Evolutionary conservation across 2,329 filamentous ascomycete species (phyloP).

Genomic region (Dactylellina parvicollis): DNA sequence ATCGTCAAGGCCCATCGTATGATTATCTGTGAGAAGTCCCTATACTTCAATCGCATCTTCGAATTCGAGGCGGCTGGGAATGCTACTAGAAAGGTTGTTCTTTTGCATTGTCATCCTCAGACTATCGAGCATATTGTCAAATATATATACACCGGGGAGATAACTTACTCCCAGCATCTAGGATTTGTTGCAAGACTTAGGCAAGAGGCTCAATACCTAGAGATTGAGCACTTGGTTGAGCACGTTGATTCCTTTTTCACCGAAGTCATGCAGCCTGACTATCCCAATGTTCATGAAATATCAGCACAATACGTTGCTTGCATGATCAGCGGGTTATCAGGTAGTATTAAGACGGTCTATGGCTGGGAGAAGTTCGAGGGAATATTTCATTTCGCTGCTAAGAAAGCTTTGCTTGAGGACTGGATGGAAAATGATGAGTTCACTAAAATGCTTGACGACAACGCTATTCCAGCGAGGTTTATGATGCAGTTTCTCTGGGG

Average conservation of each 20-base stretch:
- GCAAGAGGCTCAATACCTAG: conserved; percentile 6
- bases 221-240: background rate
- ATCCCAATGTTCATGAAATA: too few species aligned
- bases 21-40: conserved; percentile 17
- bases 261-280: too few species aligned
- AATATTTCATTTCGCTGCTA: background rate
- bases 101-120: conserved; percentile 1
- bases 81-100: background rate
- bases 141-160: conserved; percentile 19
- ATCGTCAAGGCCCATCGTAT: conserved; percentile 10
- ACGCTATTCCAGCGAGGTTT: conserved; percentile 12
- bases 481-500: too few species aligned
- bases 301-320: conserved; percentile 2
- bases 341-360: background rate
- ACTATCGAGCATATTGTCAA: background rate
- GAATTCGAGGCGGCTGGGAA: background rate
- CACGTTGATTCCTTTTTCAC: background rate
- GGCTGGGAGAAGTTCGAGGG: background rate
- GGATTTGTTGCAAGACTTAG: conserved; percentile 19
- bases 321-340: background rate
- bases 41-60: conserved; percentile 3
- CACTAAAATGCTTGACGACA: conserved; percentile 18
- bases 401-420: background rate
- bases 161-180: background rate
- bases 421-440: background rate